Evolutionary conservation across 371 early-diverging fungal genomes (phyloP).

Genomic region (Chytridiales sp.): DNA sequence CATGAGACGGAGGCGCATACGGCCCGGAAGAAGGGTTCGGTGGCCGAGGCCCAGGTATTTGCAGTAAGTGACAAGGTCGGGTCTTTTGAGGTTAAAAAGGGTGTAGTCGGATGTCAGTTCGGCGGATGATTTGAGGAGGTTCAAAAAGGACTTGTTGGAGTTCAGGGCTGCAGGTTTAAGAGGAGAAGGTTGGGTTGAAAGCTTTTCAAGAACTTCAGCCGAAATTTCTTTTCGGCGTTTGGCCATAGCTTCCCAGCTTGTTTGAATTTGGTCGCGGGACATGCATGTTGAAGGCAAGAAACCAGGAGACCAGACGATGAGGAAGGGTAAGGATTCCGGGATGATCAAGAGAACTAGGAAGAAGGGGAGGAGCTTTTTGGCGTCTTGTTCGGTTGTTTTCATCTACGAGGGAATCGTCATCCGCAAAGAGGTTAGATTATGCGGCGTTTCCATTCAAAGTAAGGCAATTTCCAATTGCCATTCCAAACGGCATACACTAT

Average conservation of each 20-base stretch:
- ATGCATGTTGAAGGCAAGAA: conserved; percentile 22
- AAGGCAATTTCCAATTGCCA: neutral
- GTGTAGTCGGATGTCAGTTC: conserved; percentile 1
- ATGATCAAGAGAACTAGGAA: conserved; percentile 11
- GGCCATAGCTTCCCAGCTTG: conserved; percentile 3
- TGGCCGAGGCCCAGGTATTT: conserved; percentile 14
- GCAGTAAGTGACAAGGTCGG: neutral
- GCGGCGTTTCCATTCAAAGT: neutral
- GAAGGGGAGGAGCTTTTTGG: conserved; percentile 23
- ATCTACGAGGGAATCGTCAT: neutral
- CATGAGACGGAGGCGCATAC: neutral
- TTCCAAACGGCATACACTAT: neutral
- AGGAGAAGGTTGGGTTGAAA: no score
- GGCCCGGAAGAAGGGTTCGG: conserved; percentile 6
- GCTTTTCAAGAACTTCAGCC: neutral
- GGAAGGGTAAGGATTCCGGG: conserved; percentile 18
- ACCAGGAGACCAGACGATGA: conserved; percentile 13
- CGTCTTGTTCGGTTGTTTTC: conserved; percentile 13
- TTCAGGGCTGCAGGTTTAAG: neutral
- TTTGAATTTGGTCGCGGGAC: conserved; percentile 1
- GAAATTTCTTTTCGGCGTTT: conserved; percentile 3
- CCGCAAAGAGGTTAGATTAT: no score
- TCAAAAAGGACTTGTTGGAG: neutral
- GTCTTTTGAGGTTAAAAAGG: neutral
- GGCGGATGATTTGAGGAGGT: neutral